phyloP scores from a whole-genome alignment of 768 basidiomycete species.

The Hydnomerulius pinastri region DNA sequence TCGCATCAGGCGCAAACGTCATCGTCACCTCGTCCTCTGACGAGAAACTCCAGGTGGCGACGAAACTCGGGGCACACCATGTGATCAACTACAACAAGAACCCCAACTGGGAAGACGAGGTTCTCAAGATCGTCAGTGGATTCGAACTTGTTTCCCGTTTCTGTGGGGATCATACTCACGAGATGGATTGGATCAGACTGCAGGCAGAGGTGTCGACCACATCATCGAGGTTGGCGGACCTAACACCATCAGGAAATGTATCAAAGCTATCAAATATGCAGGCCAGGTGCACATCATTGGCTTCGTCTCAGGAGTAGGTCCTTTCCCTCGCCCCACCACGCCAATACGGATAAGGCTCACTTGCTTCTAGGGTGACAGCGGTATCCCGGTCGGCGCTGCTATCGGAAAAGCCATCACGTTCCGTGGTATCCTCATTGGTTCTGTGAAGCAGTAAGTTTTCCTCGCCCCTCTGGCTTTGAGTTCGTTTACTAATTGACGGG shows the following conservation, averaged over 20 bases:
- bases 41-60: conserved; percentile 55
- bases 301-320: conserved; percentile 43
- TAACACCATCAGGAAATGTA: conserved; percentile 48
- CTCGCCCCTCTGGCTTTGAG: neutral
- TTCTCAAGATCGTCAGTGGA: conserved; percentile 42
- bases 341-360: neutral
- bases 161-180: neutral
- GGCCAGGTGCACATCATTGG: conserved; percentile 56
- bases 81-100: conserved; percentile 63
- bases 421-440: conserved; percentile 58
- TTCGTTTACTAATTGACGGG: neutral
- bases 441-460: conserved; percentile 52
- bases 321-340: neutral
- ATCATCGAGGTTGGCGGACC: conserved; percentile 51
- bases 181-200: conserved; percentile 24
- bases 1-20: conserved; percentile 62
- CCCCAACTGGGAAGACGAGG: conserved; percentile 61
- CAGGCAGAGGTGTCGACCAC: conserved; percentile 35
- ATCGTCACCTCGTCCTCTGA: conserved; percentile 71
- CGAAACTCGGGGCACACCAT: conserved; percentile 52
- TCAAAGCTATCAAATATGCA: conserved; percentile 39
- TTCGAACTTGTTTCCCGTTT: neutral
- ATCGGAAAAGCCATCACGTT: conserved; percentile 44
- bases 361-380: conserved; percentile 21
- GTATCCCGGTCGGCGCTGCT: conserved; percentile 33